phyloP scores from a whole-genome alignment of 2,329 filamentous ascomycete genomes.

The Arthrobotrys musiformis region DNA sequence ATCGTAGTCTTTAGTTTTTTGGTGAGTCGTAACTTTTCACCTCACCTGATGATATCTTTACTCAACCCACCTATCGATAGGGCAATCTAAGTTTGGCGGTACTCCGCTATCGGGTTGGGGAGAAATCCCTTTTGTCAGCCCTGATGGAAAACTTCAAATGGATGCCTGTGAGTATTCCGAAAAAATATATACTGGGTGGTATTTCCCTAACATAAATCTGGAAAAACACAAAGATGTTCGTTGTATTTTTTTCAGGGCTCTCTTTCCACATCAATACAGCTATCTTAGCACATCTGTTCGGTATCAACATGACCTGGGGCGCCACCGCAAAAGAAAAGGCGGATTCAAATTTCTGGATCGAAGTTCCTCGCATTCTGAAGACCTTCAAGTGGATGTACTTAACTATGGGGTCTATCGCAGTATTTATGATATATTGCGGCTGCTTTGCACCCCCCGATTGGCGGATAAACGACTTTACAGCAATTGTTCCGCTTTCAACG shows the following conservation, averaged over 20 bases:
- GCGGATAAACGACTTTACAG: constrained; percentile 70
- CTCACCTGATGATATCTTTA: constrained; percentile 73
- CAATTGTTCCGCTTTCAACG: constrained; percentile 70
- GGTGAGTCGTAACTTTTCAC: constrained; percentile 62
- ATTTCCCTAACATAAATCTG: constrained; percentile 55
- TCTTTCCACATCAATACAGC: constrained; percentile 29
- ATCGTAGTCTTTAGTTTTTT: constrained; percentile 72
- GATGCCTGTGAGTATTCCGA: constrained; percentile 61
- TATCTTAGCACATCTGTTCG: constrained; percentile 62
- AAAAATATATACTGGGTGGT: not conserved
- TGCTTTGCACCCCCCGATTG: constrained; percentile 64
- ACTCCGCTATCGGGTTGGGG: not conserved
- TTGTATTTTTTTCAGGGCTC: constrained; percentile 62
- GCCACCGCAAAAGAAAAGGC: constrained; percentile 54
- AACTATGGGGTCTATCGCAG: constrained; percentile 56
- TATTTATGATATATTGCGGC: constrained; percentile 59
- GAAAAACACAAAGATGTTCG: constrained; percentile 64
- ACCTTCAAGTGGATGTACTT: constrained; percentile 56
- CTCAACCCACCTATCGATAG: constrained; percentile 62
- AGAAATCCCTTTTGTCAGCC: constrained; percentile 67
- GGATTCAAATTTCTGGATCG: constrained; percentile 38
- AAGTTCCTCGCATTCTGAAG: constrained; percentile 33
- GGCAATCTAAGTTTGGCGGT: not conserved
- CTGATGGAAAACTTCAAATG: constrained; percentile 72
- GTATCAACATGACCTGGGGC: constrained; percentile 63